Conservation (phyloP, 345 rosid species). For the Excoecaria agallocha region DNA sequence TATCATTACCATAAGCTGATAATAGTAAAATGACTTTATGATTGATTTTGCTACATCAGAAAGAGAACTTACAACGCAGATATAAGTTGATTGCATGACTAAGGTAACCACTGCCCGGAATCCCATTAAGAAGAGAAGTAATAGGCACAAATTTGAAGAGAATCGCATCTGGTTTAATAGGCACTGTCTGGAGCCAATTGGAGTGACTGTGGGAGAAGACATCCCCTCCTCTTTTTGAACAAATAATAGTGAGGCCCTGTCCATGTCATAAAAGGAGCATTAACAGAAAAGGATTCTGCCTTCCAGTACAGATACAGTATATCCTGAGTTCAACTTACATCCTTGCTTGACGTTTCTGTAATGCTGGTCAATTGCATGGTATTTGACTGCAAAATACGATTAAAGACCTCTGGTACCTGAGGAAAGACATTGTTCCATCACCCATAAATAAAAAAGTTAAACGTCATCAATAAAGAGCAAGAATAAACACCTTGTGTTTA, state of each 20-base stretch:
- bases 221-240: slow-evolving; percentile 70
- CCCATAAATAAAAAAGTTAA: not conserved
- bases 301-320: not conserved
- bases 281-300: not conserved
- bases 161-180: slow-evolving; percentile 61
- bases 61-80: slow-evolving; percentile 60
- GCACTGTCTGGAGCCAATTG: slow-evolving; percentile 69
- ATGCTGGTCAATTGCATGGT: slow-evolving; percentile 56
- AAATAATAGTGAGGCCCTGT: slow-evolving; percentile 60
- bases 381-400: slow-evolving; percentile 49
- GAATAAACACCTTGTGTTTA: slow-evolving; percentile 43
- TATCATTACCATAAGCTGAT: not conserved
- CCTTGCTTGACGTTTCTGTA: slow-evolving; percentile 68
- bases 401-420: slow-evolving; percentile 63
- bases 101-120: slow-evolving; percentile 70
- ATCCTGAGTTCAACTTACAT: slow-evolving; percentile 44
- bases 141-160: slow-evolving; percentile 69
- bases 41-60: not conserved
- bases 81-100: slow-evolving; percentile 74
- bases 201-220: slow-evolving; percentile 53
- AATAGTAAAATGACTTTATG: not conserved
- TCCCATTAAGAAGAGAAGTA: slow-evolving; percentile 69
- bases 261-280: slow-evolving; percentile 15
- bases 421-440: slow-evolving; percentile 17
- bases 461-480: slow-evolving; percentile 12